Evolutionary conservation across 1,284 basidiomycete genomes (phyloP), one percentile per base, ranked within the genome.

Genomic region (Tylopilus sp.): DNA sequence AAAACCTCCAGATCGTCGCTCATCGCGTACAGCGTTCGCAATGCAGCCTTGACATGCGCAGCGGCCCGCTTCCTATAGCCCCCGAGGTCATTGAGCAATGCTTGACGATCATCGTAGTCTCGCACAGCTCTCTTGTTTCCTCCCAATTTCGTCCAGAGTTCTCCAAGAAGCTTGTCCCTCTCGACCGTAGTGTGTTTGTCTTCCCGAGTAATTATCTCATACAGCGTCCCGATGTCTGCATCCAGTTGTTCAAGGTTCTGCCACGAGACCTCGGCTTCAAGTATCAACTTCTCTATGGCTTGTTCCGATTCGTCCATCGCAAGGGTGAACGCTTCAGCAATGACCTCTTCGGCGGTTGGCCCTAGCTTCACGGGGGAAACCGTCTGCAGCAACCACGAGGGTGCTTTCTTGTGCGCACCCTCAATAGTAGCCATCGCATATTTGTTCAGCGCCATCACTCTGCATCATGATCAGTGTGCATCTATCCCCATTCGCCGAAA

Each of bases 1-100:
- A 89, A 64, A 40, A 85, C 84, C 60, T 86, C 84, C 74, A 89
- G 80, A 53, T 87, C 85, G 35, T 79, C 80, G 53, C 76, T 77
- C 76, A 89, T 76, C 21, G 70, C 69, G 38, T 77, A 69, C 55
- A 89, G 66, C 18, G 79, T 74, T 46, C 82, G 79, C 59, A 85
- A 60, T 16, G 84, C 77, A 0, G 76, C 77, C 29, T 75, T 74
- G 23, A 89, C 83, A 55, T 85, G 84, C 13, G 71, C 75, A 29
- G 74, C 65, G 9, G 86, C 86, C 51, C 74, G 72, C 53, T 73
- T 74, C 55, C 84, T 71, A 57, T 85, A 87, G 25, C 60, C 64
- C 7, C 73, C 73, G 11, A 88, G 62, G 39, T 76, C 74, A 49
- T 71, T 71, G 51, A 89, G 70, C 41, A 88, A 65, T 6, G 44